Percentiles rank a stretch among this genome's conserved stretches.
phyloP scores from a whole-genome alignment of 1,284 basidiomycete species.

The Takashimella tepidaria region DNA sequence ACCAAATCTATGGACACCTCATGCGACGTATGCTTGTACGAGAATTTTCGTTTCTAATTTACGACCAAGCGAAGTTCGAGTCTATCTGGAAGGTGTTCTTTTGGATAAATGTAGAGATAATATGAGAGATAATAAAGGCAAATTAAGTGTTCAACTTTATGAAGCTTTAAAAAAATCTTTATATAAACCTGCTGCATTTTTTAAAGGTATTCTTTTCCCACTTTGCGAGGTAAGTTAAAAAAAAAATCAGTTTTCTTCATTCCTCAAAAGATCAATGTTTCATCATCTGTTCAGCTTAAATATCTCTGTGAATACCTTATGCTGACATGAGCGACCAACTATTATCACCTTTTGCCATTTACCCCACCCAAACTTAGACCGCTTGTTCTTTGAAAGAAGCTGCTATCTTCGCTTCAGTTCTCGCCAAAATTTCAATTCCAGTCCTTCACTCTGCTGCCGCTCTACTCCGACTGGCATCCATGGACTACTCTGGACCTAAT shows the following conservation, averaged over 20 bases:
- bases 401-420: constrained; percentile 85
- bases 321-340: constrained; percentile 1
- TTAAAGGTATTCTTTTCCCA: constrained; percentile 97
- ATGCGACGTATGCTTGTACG: constrained; percentile 90
- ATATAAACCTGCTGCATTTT: constrained; percentile 97
- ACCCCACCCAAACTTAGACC: constrained; percentile 45
- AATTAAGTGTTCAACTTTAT: constrained; percentile 89
- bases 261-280: no score
- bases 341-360: neutral
- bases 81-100: constrained; percentile 88
- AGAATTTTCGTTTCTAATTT: constrained; percentile 95
- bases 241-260: no score
- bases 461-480: constrained; percentile 83
- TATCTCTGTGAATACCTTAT: neutral
- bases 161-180: constrained; percentile 84
- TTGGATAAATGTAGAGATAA: constrained; percentile 88
- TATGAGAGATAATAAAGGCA: constrained; percentile 68
- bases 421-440: constrained; percentile 88
- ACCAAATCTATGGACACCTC: constrained; percentile 91
- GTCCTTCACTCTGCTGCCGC: constrained; percentile 96
- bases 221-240: constrained; percentile 78
- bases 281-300: neutral
- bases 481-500: constrained; percentile 95
- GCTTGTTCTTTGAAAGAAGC: constrained; percentile 93
- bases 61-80: constrained; percentile 91